phyloP scores from a whole-genome alignment of 2,329 filamentous ascomycete species.

The Colletotrichum musae region DNA sequence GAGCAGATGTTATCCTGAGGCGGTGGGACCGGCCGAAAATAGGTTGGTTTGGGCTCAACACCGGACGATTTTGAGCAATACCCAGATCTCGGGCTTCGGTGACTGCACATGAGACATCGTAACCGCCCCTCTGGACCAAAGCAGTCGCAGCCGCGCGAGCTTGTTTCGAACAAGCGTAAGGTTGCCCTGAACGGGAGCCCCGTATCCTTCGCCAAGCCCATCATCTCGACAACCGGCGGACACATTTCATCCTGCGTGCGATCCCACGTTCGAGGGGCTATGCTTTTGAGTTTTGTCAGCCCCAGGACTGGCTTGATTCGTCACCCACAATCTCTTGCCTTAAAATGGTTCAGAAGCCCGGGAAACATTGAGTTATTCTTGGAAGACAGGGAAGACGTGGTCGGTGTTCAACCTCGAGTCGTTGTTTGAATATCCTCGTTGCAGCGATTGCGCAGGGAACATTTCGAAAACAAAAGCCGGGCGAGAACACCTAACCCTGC shows the following conservation, averaged over 20 bases:
- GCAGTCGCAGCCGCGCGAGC: constrained; percentile 13
- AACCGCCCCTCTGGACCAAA: background rate
- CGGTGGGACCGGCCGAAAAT: constrained; percentile 8
- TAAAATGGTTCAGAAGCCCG: background rate
- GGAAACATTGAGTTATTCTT: background rate
- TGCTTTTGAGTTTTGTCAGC: constrained; percentile 11
- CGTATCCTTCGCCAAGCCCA: constrained; percentile 16
- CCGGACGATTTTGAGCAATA: constrained; percentile 21
- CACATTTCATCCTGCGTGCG: constrained; percentile 6
- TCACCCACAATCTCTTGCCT: background rate
- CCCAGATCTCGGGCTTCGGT: constrained; percentile 7
- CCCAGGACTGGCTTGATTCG: background rate
- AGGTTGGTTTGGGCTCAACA: constrained; percentile 5
- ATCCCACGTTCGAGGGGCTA: constrained; percentile 10
- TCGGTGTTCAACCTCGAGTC: background rate
- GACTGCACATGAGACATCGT: constrained; percentile 23
- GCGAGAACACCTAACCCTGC: background rate
- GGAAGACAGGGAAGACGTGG: background rate
- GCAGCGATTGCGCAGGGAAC: background rate
- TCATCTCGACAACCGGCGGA: background rate
- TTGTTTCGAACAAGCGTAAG: constrained; percentile 31
- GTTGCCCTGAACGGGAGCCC: background rate
- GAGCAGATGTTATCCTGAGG: background rate
- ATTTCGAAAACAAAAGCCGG: background rate
- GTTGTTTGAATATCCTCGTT: background rate